Evolutionary conservation across 169 alveolate species (phyloP).

Genomic region (Cystoisospora suis): DNA sequence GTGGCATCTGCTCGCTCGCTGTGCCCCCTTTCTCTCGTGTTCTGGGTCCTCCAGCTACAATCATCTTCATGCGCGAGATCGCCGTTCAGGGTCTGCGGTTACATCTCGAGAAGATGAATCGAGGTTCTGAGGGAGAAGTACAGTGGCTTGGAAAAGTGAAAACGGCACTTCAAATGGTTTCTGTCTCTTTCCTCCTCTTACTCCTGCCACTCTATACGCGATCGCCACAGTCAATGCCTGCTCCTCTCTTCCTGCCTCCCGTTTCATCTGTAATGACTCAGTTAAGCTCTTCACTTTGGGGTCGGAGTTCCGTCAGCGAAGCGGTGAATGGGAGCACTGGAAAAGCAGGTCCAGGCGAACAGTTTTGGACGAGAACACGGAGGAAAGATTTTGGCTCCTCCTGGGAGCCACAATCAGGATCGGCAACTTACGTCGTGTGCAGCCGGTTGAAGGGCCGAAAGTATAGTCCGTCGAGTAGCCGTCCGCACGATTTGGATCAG

Average conservation of each 20-base stretch:
- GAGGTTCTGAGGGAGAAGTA: background rate
- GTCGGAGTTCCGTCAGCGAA: background rate
- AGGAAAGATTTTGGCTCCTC: no score
- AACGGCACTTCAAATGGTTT: slow-evolving; percentile 24
- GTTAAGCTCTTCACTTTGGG: background rate
- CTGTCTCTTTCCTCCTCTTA: slow-evolving; percentile 14
- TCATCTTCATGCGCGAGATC: slow-evolving; percentile 52
- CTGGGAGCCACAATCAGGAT: no score
- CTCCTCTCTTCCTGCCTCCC: background rate
- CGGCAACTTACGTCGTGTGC: no score
- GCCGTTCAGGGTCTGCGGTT: slow-evolving; percentile 56
- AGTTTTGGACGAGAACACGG: background rate
- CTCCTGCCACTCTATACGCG: background rate
- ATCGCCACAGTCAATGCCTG: background rate
- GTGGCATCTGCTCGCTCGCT: background rate
- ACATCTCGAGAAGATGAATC: slow-evolving; percentile 33
- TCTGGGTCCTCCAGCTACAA: slow-evolving; percentile 50
- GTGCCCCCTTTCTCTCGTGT: background rate
- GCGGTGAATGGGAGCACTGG: background rate
- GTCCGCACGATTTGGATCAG: no score
- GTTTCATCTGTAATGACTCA: background rate
- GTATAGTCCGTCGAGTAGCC: no score
- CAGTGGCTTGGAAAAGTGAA: slow-evolving; percentile 12
- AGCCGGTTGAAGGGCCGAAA: no score
- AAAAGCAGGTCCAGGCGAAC: background rate